Base-by-base conservation (phyloP, 352 stramenopile species). In the Thalassiosira sp. region DNA sequence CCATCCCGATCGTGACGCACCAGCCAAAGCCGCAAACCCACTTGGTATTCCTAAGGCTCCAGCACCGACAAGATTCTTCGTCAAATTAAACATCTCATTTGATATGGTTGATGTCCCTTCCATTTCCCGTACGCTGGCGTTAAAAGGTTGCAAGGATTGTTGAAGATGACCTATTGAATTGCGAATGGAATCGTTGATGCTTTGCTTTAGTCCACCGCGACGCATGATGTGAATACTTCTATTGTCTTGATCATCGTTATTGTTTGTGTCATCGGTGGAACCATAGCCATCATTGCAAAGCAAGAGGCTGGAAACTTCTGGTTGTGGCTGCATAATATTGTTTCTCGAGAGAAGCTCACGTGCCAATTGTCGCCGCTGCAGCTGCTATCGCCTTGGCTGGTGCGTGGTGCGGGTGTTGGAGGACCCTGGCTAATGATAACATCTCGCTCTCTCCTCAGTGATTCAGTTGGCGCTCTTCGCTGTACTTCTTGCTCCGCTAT, bases 61-160 rank as follows among this genome's bases (percentile, higher is more conserved):
- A 10, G 76, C 71, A 43, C 84, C 84, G 1, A 90, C 54, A 15
- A 90, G 35, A 45, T 87, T 89, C 59, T 90, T 90, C 11, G 69
- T 35, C 43, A 86, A 46, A 45, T 72, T 81, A 28, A 68, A 69
- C 25, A 84, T 65, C 59, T 86, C 79, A 25, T 77, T 79, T 16
- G 51, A 28, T 15, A 81, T 73, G 13, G 73, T 74, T 3, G 72
- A 64, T 13, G 56, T 69, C 15, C 66, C 66, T 37, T 46, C 66
- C 52, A 65, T 65, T 37, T 73, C 64, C 25, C 64, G 51, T 16
- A 73, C 24, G 40, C 48, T 62, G 18, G 61, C 61, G 13, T 35
- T 35, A 20, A 60, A 57, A 15, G 61, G 22, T 37, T 11, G 1
- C 25, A 65, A 42, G 5, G 15, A 22, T 1, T 68, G 24, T 40